Evolutionary conservation across 371 early-diverging fungal species (phyloP).

Genomic region (Paraphysoderma sedebokerense): DNA sequence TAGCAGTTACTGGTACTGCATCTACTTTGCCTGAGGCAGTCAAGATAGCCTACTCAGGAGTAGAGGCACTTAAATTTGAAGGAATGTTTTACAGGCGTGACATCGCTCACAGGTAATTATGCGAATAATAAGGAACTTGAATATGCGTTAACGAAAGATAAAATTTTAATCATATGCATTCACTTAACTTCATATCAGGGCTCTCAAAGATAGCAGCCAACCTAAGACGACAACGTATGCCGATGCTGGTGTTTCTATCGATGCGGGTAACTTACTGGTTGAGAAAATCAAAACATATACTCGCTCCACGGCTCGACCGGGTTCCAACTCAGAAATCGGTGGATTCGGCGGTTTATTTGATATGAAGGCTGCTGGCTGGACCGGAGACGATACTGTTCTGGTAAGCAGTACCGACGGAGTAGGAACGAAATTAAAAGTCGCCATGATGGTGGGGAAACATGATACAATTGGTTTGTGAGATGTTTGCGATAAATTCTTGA

Average conservation of each 20-base stretch:
- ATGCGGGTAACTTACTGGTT: constrained; percentile 85
- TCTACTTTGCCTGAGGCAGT: constrained; percentile 52
- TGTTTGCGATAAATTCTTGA: too few relatives aligned
- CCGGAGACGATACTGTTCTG: constrained; percentile 54
- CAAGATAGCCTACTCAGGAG: constrained; percentile 49
- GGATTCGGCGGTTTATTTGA: constrained; percentile 97
- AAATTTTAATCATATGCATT: not conserved
- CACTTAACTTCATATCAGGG: constrained; percentile 15
- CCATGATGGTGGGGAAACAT: constrained; percentile 64
- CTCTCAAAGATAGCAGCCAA: constrained; percentile 34
- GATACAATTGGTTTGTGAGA: constrained; percentile 53
- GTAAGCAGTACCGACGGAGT: constrained; percentile 96
- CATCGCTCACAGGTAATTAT: constrained; percentile 62
- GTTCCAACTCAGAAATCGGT: constrained; percentile 90
- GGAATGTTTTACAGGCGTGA: constrained; percentile 72
- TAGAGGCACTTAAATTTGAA: constrained; percentile 56
- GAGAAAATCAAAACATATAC: constrained; percentile 87
- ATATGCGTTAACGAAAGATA: too few relatives aligned
- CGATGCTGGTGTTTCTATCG: constrained; percentile 89
- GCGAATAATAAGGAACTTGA: too few relatives aligned
- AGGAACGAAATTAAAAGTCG: constrained; percentile 94
- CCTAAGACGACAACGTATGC: constrained; percentile 54
- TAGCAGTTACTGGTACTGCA: constrained; percentile 74
- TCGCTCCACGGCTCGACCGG: constrained; percentile 73
- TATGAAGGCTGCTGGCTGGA: constrained; percentile 63